Evolutionary conservation across 2,329 filamentous ascomycete genomes (phyloP).

Genomic region (Exserohilum turcica): DNA sequence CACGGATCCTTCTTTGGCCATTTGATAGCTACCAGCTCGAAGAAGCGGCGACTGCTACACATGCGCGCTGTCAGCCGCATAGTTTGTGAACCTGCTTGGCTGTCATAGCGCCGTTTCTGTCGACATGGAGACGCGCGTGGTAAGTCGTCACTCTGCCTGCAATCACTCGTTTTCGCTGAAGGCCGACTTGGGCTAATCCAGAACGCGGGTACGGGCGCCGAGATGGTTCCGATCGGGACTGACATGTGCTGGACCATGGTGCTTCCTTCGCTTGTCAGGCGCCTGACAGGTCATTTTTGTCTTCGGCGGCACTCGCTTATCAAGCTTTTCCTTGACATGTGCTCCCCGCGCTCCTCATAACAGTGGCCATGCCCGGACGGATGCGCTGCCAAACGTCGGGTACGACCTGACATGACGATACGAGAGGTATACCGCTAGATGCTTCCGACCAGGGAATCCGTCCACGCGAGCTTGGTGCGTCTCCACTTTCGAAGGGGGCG

Average conservation of each 20-base stretch:
- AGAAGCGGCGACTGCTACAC: too few species aligned
- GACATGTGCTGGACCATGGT: conserved; percentile 1
- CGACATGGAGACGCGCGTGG: not conserved
- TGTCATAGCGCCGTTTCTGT: not conserved
- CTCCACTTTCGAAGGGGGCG: not conserved
- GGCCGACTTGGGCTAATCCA: conserved; percentile 1
- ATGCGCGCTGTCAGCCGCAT: too few species aligned
- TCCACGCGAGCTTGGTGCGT: not conserved
- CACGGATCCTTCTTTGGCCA: not conserved
- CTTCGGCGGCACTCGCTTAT: conserved; percentile 9
- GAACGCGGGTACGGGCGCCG: not conserved
- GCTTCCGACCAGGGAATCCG: not conserved
- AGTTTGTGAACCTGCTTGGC: not conserved
- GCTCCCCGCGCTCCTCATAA: conserved; percentile 5
- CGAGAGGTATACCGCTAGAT: not conserved
- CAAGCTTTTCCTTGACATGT: not conserved
- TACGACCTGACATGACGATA: not conserved
- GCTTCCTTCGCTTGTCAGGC: not conserved
- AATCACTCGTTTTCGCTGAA: not conserved
- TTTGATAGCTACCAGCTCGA: not conserved
- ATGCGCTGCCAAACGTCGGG: not conserved
- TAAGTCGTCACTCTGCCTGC: not conserved
- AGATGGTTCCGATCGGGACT: not conserved
- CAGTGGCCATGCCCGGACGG: not conserved
- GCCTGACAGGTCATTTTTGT: not conserved